A percentile compares a stretch with the other conserved stretches of the same genome.
phyloP scores from a whole-genome alignment of 768 basidiomycete genomes.

The Mycena galopus region DNA sequence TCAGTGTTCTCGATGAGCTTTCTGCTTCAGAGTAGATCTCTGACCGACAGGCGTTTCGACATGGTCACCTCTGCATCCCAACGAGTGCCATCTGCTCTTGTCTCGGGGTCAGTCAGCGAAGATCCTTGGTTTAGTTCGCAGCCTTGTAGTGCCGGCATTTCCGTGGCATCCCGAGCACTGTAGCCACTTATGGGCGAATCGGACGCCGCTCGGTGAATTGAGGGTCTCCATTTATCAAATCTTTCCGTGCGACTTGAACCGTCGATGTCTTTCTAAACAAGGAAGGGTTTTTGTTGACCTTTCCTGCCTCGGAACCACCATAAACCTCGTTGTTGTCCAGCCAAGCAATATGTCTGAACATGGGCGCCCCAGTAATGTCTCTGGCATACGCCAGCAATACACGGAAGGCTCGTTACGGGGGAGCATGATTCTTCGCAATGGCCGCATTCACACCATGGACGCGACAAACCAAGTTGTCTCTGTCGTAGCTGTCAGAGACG shows the following conservation, averaged over 20 bases:
- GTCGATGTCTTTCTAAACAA: neutral
- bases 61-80: too few species aligned
- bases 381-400: neutral
- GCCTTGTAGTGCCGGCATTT: neutral
- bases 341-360: neutral
- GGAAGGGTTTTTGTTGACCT: too few species aligned
- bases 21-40: too few species aligned
- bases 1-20: too few species aligned
- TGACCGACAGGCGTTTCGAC: too few species aligned
- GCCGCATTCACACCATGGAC: slow-evolving; percentile 8
- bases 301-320: too few species aligned
- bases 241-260: neutral
- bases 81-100: too few species aligned
- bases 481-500: slow-evolving; percentile 2
- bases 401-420: slow-evolving; percentile 2
- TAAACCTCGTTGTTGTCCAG: too few species aligned
- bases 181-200: neutral
- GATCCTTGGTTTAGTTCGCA: neutral
- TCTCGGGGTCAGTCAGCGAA: too few species aligned
- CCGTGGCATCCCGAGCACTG: neutral
- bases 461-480: neutral
- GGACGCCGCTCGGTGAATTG: neutral
- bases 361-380: neutral
- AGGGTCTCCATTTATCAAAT: neutral
- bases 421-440: neutral